phyloP scores from a whole-genome alignment of 495 filamentous ascomycete genomes.

The Tuber microsphaerosporum region DNA sequence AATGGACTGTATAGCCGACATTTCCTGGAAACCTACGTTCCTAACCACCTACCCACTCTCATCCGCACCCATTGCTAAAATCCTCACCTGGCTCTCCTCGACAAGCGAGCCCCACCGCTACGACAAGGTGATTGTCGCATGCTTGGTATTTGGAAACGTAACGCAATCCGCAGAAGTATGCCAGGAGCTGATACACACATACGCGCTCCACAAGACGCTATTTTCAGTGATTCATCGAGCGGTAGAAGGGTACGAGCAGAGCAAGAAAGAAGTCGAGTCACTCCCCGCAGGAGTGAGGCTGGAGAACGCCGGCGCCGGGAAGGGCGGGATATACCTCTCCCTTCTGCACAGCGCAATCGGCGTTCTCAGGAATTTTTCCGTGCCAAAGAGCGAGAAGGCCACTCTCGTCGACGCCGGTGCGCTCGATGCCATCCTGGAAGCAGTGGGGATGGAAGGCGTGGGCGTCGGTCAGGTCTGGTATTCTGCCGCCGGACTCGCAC shows the following conservation, averaged over 20 bases:
- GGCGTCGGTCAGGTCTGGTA: constrained; percentile 65
- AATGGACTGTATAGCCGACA: constrained; percentile 41
- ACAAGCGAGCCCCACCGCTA: constrained; percentile 43
- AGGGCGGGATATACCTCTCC: constrained; percentile 33
- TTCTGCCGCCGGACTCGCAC: constrained; percentile 57
- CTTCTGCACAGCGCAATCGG: constrained; percentile 60
- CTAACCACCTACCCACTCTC: constrained; percentile 48
- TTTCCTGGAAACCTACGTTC: constrained; percentile 40
- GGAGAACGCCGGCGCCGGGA: constrained; percentile 8
- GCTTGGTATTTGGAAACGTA: constrained; percentile 70
- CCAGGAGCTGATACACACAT: constrained; percentile 50
- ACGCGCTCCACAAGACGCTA: constrained; percentile 53
- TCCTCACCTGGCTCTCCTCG: constrained; percentile 52
- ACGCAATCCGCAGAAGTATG: constrained; percentile 62
- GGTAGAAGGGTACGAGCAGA: constrained; percentile 40
- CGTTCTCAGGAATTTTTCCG: constrained; percentile 74
- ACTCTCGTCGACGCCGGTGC: constrained; percentile 53
- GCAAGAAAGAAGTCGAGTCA: constrained; percentile 8
- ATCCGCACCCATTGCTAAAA: constrained; percentile 47
- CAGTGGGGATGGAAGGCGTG: constrained; percentile 57
- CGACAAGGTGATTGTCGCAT: constrained; percentile 64
- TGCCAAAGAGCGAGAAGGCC: constrained; percentile 57
- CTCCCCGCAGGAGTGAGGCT: neutral
- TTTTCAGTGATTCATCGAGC: constrained; percentile 49
- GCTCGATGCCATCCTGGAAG: constrained; percentile 44